phyloP scores from a whole-genome alignment of 345 rosid genomes.

The Psidium friedrichsthalianum region DNA sequence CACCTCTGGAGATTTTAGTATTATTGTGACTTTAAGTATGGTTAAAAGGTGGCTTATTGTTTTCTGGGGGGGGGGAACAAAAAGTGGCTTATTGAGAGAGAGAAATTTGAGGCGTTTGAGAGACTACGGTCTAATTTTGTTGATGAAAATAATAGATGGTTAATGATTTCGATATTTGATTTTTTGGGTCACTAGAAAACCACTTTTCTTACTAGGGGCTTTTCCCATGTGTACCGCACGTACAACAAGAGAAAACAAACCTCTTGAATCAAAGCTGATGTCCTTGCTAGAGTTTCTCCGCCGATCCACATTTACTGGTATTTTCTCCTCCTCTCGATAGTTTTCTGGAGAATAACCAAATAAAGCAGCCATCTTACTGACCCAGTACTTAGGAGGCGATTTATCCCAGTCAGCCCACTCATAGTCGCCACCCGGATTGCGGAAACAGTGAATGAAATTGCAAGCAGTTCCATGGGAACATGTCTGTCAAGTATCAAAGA shows the following conservation, averaged over 20 bases:
- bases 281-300: slow-evolving; percentile 18
- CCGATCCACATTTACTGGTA: slow-evolving; percentile 17
- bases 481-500: slow-evolving; percentile 32
- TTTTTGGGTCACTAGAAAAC: not conserved
- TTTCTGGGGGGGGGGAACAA: too few species aligned
- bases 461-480: slow-evolving; percentile 90
- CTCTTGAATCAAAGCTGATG: slow-evolving; percentile 23
- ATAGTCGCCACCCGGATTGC: slow-evolving; percentile 95
- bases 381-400: slow-evolving; percentile 91
- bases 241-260: slow-evolving; percentile 8
- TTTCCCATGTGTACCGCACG: not conserved
- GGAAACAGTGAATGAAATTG: slow-evolving; percentile 95
- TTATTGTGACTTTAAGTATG: not conserved
- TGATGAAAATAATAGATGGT: not conserved
- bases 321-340: slow-evolving; percentile 21
- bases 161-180: not conserved
- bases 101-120: not conserved
- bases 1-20: not conserved
- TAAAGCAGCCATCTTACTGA: slow-evolving; percentile 62
- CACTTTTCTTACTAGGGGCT: not conserved
- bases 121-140: not conserved
- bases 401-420: slow-evolving; percentile 97
- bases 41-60: not conserved
- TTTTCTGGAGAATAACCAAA: slow-evolving; percentile 63
- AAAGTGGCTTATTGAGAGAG: not conserved